Evolutionary conservation across 352 stramenopile genomes (phyloP), one percentile per base, ranked within the genome.

Genomic region (Peronospora destructor): DNA sequence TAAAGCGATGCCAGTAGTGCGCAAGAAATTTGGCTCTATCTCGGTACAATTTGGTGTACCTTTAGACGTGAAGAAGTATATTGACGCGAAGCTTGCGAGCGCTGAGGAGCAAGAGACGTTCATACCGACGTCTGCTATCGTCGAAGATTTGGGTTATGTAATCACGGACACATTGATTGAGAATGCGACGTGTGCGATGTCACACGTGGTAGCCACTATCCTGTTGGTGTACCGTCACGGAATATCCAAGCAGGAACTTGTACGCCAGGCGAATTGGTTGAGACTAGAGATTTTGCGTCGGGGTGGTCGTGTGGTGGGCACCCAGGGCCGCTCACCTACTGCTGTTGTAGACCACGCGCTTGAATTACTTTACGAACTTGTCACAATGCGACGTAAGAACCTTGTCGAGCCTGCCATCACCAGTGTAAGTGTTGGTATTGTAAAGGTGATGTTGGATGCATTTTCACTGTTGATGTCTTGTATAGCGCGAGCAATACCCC

Each of bases 11-110:
- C 77, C 70, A 14, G 64, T 90, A 10, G 61, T 83, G 36, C 78
- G 77, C 47, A 82, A 88, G 42, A 85, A 89, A 49, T 92, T 90
- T 49, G 82, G 82, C 11, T 89, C 76, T 1, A 84, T 90, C 34
- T 85, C 79, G 5, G 76, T 92, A 16, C 75, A 88, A 25, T 89
- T 90, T 52, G 79, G 75, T 4, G 45, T 61, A 3, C 79, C 82
- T 16, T 78, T 92, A 46, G 77, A 85, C 43, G 44, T 92, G 6
- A 73, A 75, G 19, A 38, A 82, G 26, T 78, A 85, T 38, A 61
- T 76, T 4, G 58, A 61, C 19, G 26, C 57, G 23, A 49, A 38
- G 19, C 23, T 68, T 8, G 58, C 54, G 7, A 66, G 53, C 4
- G 61, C 51, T 4, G 39, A 67, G 46, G 32, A 62, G 12, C 61